Base-by-base conservation (phyloP, 2,329 filamentous ascomycete genomes). In the Aciculosporium take region DNA sequence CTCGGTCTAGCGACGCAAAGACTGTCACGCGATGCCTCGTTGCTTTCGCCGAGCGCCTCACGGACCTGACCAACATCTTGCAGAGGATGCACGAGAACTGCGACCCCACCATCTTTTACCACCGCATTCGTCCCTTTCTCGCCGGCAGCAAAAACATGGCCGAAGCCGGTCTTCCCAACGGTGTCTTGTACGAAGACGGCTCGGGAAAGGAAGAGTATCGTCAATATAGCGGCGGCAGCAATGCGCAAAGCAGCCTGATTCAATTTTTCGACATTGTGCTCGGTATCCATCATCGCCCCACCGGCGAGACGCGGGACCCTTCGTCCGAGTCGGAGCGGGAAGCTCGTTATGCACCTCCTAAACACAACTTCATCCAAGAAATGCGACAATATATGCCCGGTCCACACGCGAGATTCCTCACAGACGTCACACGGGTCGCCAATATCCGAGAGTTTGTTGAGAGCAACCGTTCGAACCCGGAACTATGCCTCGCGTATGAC, bases 311-410 rank as follows among this genome's bases (percentile, higher is more conserved):
- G 58, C 64, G 65, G 15, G 65, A 65, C 36, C 17, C 41, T 1
- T 34, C 37, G 9, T 52, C 60, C 13, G 55, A 62, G 2, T 60
- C 64, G 10, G 64, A 66, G 20, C 60, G 61, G 4, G 69, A 69
- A 21, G 9, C 28, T 66, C 67, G 39, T 71, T 72, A 33, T 51
- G 56, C 47, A 40, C 47, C 53, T 32, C 43, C 56, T 43, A 49
- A 63, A 64, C 41, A 94, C 64, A 93, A 91, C 54, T 98, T 98
- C 64, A 89, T 98, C 56, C 78, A 84, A 55, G 91, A 98, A 49
- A 98, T 98, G 91, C 82, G 89, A 44, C 75, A 75, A 35, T 98
- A 98, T 64, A 98, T 98, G 91, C 91, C 91, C 0, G 89, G 87
- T 0, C 76, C 83, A 0, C 91, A 98, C 56, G 82, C 87, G 3